phyloP scores from a whole-genome alignment of 2,329 filamentous ascomycete species.

The Trichoderma cornu-damae region DNA sequence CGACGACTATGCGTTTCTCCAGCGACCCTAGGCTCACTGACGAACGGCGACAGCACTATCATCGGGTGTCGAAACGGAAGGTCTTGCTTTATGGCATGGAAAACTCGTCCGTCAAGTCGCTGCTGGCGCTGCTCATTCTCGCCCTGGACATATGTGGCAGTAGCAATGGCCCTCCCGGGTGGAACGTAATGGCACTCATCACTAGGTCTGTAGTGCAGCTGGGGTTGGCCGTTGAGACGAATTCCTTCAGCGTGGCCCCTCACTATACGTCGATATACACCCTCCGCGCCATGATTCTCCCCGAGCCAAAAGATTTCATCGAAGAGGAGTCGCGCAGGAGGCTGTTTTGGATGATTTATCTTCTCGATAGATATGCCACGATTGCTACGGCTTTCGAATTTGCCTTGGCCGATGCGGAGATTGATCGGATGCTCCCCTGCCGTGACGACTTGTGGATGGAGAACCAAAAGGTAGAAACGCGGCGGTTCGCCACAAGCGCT shows the following conservation, averaged over 20 bases:
- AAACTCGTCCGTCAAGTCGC: conserved; percentile 79
- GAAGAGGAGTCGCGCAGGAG: conserved; percentile 82
- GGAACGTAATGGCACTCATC: conserved; percentile 87
- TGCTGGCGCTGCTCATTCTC: conserved; percentile 83
- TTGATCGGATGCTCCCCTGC: conserved; percentile 80
- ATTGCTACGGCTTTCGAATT: conserved; percentile 91
- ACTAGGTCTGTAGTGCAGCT: conserved; percentile 84
- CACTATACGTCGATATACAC: conserved; percentile 85
- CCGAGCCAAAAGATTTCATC: conserved; percentile 77
- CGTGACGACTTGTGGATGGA: conserved; percentile 80
- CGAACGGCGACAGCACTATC: conserved; percentile 67
- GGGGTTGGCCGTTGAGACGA: conserved; percentile 76
- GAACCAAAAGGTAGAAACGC: conserved; percentile 77
- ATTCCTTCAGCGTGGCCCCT: conserved; percentile 71
- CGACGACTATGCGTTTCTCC: conserved; percentile 80
- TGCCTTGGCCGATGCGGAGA: conserved; percentile 80
- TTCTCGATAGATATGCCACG: conserved; percentile 85
- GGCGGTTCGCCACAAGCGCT: conserved; percentile 64
- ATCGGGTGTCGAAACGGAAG: conserved; percentile 75
- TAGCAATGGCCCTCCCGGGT: conserved; percentile 84
- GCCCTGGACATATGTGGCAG: conserved; percentile 79
- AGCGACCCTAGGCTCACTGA: conserved; percentile 69
- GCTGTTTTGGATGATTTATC: conserved; percentile 91
- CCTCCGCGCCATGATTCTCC: conserved; percentile 74
- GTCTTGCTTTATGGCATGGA: conserved; percentile 84